Percentiles rank a stretch among this genome's conserved stretches.
Evolutionary conservation across 345 rosid genomes (phyloP).

Genomic region (Iberis pinnata): DNA sequence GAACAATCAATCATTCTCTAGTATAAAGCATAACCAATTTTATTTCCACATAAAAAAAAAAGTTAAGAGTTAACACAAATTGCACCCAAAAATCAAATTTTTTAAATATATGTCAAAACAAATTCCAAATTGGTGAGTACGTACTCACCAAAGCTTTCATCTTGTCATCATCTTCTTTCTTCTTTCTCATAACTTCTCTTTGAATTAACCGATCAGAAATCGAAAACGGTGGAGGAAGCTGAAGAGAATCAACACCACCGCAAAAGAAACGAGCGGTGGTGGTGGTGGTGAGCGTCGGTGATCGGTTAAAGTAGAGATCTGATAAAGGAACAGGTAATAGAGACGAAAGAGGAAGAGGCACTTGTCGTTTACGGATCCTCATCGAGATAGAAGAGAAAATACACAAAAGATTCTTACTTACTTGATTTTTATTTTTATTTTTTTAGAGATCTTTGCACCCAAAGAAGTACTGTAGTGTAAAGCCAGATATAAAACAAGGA

Average conservation of each 20-base stretch:
- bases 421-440: neutral
- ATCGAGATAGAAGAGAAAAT: conserved; percentile 23
- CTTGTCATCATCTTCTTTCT: conserved; percentile 13
- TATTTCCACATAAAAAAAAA: conserved; percentile 9
- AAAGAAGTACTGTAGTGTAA: conserved; percentile 12
- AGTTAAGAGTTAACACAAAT: conserved; percentile 18
- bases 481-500: conserved; percentile 9
- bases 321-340: conserved; percentile 69
- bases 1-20: conserved; percentile 9
- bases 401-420: conserved; percentile 14
- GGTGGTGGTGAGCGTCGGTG: conserved; percentile 35
- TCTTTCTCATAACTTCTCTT: conserved; percentile 12
- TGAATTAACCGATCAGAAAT: conserved; percentile 37
- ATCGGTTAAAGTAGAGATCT: conserved; percentile 58
- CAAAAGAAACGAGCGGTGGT: conserved; percentile 22
- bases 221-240: conserved; percentile 30
- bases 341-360: conserved; percentile 65
- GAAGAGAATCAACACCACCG: conserved; percentile 42
- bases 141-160: conserved; percentile 25
- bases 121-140: neutral
- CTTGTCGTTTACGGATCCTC: conserved; percentile 94
- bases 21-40: conserved; percentile 40
- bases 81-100: conserved; percentile 33
- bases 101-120: neutral
- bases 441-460: conserved; percentile 24